Evolutionary conservation across 2,329 filamentous ascomycete genomes (phyloP).

Genomic region (Apiospora kogelbergensis): DNA sequence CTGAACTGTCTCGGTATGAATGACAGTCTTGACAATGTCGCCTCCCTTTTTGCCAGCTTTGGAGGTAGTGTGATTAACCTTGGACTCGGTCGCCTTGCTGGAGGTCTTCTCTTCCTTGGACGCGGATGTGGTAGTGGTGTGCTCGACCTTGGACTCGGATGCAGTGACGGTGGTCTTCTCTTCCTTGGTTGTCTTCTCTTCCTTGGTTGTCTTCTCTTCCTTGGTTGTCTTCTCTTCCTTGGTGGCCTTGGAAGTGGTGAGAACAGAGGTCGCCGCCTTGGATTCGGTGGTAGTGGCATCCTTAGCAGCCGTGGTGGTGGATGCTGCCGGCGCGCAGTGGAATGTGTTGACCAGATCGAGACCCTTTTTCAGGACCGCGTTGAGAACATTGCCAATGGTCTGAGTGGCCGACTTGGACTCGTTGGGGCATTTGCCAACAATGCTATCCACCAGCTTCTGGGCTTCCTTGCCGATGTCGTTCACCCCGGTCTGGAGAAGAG

Average conservation of each 20-base stretch:
- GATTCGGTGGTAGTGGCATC: not conserved
- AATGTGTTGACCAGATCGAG: not conserved
- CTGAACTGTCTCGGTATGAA: not conserved
- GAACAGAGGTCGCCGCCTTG: not conserved
- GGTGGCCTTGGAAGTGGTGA: not conserved
- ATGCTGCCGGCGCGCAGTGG: not conserved
- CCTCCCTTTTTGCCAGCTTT: not conserved
- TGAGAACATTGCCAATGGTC: not conserved
- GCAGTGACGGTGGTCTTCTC: not conserved
- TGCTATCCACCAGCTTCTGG: not conserved
- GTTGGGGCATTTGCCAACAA: not conserved
- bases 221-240: not conserved
- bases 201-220: not conserved
- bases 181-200: not conserved
- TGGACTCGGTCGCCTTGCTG: not conserved
- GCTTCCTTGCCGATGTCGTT: conserved; percentile 1
- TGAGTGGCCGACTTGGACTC: not conserved
- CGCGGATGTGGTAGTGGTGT: not conserved
- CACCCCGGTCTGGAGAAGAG: not conserved
- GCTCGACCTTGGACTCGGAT: not conserved
- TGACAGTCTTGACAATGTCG: not conserved
- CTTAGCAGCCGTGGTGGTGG: not conserved
- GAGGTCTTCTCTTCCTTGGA: not conserved
- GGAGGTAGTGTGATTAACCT: not conserved
- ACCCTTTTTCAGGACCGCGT: not conserved